Percentiles rank a stretch among this genome's conserved stretches.
Evolutionary conservation across 2,329 filamentous ascomycete genomes (phyloP).

Genomic region (Scopulariopsis brevicaulis): DNA sequence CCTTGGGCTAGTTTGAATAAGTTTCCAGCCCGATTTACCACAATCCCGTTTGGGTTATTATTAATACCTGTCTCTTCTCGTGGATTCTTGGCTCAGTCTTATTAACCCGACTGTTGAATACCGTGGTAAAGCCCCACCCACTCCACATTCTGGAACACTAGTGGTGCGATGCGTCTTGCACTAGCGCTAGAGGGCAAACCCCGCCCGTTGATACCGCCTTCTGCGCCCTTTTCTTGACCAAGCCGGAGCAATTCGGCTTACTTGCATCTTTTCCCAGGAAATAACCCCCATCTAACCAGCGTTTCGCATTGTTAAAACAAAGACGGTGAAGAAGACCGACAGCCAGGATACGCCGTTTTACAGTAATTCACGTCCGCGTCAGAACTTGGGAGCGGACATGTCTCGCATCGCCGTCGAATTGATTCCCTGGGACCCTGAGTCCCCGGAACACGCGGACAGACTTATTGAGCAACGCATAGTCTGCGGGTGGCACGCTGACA

Average conservation of each 20-base stretch:
- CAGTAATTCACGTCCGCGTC: not conserved
- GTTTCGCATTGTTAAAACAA: not conserved
- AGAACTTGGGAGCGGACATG: not conserved
- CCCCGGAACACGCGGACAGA: conserved; percentile 10
- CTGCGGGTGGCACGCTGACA: conserved; percentile 14
- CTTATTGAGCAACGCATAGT: conserved; percentile 12
- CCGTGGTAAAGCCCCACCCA: too few species aligned
- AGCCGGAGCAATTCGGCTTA: not conserved
- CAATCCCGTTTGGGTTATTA: too few species aligned
- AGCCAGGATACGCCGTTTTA: not conserved
- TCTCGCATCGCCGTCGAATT: conserved; percentile 7
- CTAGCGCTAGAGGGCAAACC: too few species aligned
- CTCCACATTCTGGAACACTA: too few species aligned
- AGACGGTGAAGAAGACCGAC: not conserved
- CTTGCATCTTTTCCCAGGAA: not conserved
- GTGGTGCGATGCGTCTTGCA: too few species aligned
- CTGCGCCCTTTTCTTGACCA: not conserved
- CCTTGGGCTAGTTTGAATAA: too few species aligned
- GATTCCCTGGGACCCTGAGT: conserved; percentile 15
- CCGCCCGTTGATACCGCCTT: not conserved
- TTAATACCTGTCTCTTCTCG: too few species aligned
- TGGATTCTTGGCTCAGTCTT: too few species aligned
- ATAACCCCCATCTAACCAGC: not conserved
- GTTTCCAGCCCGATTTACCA: too few species aligned
- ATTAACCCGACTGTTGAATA: too few species aligned